phyloP scores from a whole-genome alignment of 2,329 filamentous ascomycete species.

The Pseudomassariella vexata region DNA sequence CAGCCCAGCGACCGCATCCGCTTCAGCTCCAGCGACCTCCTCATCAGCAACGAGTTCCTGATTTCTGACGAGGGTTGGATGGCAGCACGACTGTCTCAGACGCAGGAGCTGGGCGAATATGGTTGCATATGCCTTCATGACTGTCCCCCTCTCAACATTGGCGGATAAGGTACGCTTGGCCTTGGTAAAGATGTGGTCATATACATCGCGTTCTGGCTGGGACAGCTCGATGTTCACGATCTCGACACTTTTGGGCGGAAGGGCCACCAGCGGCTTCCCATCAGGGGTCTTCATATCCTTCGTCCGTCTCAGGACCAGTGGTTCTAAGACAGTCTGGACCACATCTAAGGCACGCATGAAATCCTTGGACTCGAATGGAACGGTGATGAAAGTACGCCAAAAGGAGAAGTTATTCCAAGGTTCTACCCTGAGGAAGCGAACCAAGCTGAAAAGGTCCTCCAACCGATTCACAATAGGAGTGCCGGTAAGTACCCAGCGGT shows the following conservation, averaged over 20 bases:
- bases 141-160: conserved; percentile 84
- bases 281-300: conserved; percentile 98
- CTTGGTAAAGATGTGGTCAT: conserved; percentile 79
- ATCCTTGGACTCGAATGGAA: conserved; percentile 93
- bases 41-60: conserved; percentile 81
- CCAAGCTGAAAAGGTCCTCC: conserved; percentile 89
- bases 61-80: conserved; percentile 84
- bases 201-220: conserved; percentile 79
- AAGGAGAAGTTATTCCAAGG: conserved; percentile 99
- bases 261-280: conserved; percentile 66
- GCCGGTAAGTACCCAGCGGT: conserved; percentile 90
- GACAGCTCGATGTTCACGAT: conserved; percentile 86
- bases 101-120: conserved; percentile 96
- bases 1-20: conserved; percentile 73
- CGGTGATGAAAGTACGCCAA: conserved; percentile 98
- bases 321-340: conserved; percentile 93
- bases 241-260: conserved; percentile 76
- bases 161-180: conserved; percentile 80
- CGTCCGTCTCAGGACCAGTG: conserved; percentile 87
- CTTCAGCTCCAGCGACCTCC: conserved; percentile 70
- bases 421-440: conserved; percentile 88
- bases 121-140: conserved; percentile 92
- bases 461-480: conserved; percentile 96
- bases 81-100: conserved; percentile 88
- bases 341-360: conserved; percentile 92